Evolutionary conservation across 2,329 filamentous ascomycete species (phyloP), one percentile per base, ranked within the genome.

Genomic region (Fusarium hostae): DNA sequence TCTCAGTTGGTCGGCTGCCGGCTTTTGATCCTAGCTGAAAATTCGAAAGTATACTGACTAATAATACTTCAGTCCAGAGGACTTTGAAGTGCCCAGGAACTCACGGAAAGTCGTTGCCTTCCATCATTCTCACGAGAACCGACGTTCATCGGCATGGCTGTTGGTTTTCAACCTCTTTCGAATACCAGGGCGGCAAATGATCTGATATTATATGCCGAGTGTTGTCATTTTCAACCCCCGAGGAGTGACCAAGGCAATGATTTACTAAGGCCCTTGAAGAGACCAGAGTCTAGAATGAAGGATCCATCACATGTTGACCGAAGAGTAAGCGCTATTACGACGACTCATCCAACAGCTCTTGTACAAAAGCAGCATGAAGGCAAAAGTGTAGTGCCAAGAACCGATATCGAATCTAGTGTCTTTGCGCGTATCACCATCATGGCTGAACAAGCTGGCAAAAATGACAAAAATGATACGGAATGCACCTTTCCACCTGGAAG

Each of bases 231-330:
- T 32, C 18, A 41, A 32, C 22, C 20, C n/a, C 1, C 13, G 12
- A n/a, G 20, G 8, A 24, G 30, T 18, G 9, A 7, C 2, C 4
- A 7, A 12, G 48, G 30, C 22, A 56, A 43, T 20, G 30, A 60
- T 60, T 37, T 30, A 30, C 57, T 2, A 28, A 8, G 30, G 6
- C 9, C 37, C 35, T 28, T 60, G 48, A 24, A 35, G n/a, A 63
- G 58, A 63, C 61, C 40, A 5, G 24, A 24, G 32, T 64, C 61
- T 64, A 63, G 58, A 63, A 47, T 22, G 34, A 16, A 30, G 58
- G 26, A n/a, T 40, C 11, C 10, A 37, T 56, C 48, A 60, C 30
- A 48, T 48, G 40, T 9, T 12, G 7, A 9, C 4, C 18, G 20
- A 26, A 3, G 4, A 8, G 32, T 26, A 35, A 35, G 30, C 18